Evolutionary conservation across 202 grass and related monocot species (phyloP), one percentile per base, ranked within the genome.

Genomic region (Saccharum hybrid): DNA sequence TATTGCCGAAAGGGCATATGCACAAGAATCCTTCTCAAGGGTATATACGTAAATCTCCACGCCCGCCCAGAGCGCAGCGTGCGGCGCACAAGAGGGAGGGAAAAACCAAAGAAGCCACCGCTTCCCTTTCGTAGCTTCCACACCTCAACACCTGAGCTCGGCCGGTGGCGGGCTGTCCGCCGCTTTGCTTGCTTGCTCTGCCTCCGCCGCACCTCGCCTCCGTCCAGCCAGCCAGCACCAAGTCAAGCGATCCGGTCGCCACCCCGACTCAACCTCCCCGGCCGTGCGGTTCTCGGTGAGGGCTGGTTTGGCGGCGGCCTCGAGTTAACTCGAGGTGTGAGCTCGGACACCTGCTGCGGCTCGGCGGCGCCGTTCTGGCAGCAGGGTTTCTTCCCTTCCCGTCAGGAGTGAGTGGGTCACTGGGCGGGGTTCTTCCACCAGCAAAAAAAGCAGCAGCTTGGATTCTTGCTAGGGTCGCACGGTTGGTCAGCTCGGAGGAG

Each of bases 401-500:
- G 57, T 45, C 21, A 63, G 65, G 51, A 62, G 74, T 63, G 74
- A 3, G 74, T 23, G 22, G 10, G 63, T 46, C 18, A 34, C 73
- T 45, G 82, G 45, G 37, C 39, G 39, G 65, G 51, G n/a, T 60
- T 23, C 21, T 22, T 71, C 52, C 51, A 78, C 77, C 82, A 34
- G 57, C n/a, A 60, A 23, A 60, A 11, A 23, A 23, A 23, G 21
- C 57, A 60, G 57, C 57, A 52, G 51, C 23, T 31, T 31, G 51
- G 31, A 11, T 69, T 48, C 19, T 56, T 36, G 23, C 66, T 74
- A 36, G 28, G 31, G 26, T 31, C 68, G 21, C 54, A 38, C 33
- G 48, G 4, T 34, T 81, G 83, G 79, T 86, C 80, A 75, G 75
- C 75, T 83, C 68, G 14, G 52, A 80, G 75, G 34, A 41, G 63